Conservation (phyloP, 1,139 yeast genomes). For the Blastobotrys raffinosifermentans region DNA sequence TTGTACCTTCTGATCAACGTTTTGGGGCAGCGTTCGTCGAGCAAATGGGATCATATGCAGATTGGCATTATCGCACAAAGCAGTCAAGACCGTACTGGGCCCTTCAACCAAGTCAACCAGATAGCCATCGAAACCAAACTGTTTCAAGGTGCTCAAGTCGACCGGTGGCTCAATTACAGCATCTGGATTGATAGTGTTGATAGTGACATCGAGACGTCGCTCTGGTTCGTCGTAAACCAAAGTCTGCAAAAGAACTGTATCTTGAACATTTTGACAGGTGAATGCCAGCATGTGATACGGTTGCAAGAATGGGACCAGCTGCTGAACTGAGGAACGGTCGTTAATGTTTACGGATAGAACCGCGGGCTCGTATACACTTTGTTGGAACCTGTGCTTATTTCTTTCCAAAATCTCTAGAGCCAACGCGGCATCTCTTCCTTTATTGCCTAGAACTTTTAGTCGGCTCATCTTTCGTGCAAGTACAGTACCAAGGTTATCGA, state of each 20-base stretch:
- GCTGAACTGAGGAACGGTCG: slow-evolving; percentile 24
- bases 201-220: too few species aligned
- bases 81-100: slow-evolving; percentile 64
- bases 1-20: slow-evolving; percentile 4
- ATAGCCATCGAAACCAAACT: slow-evolving; percentile 76
- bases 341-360: slow-evolving; percentile 56
- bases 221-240: too few species aligned
- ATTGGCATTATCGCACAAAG: slow-evolving; percentile 58
- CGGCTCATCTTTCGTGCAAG: slow-evolving; percentile 18
- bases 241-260: too few species aligned
- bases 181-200: too few species aligned
- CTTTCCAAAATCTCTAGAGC: slow-evolving; percentile 40
- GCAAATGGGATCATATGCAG: slow-evolving; percentile 64
- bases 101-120: slow-evolving; percentile 67
- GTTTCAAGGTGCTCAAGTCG: slow-evolving; percentile 35
- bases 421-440: slow-evolving; percentile 22
- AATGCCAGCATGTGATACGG: slow-evolving; percentile 51
- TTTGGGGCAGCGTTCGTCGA: slow-evolving; percentile 24
- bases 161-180: slow-evolving; percentile 24
- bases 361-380: slow-evolving; percentile 66
- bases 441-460: slow-evolving; percentile 8
- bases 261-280: slow-evolving; percentile 38
- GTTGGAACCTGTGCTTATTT: slow-evolving; percentile 34
- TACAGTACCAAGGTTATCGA: slow-evolving; percentile 19
- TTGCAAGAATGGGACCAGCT: not conserved